A percentile compares a stretch with the other conserved stretches of the same genome.
These are phyloP conservation scores for Clathrospora elynae DNA, from an alignment of 2,329 filamentous ascomycete genomes.

Conservation along the genomic window DNA sequence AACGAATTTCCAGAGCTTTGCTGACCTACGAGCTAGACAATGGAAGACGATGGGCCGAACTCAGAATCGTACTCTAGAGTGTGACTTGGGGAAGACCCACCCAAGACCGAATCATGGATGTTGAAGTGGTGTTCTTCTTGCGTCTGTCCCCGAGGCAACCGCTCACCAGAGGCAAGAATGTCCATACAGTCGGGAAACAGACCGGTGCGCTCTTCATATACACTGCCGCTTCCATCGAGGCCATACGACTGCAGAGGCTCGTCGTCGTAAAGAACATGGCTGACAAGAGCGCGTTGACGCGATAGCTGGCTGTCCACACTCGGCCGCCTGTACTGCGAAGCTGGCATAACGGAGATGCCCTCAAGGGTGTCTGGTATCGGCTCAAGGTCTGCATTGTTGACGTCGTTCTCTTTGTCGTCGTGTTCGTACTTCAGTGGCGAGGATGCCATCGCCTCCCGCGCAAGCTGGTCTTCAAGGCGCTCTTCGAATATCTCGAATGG, in stretches of 20 bases:
- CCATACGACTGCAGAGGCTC: constrained; percentile 17
- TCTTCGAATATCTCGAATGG: constrained; percentile 26
- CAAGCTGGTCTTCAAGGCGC: constrained; percentile 25
- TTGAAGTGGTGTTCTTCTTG: not conserved
- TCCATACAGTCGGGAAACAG: constrained; percentile 7
- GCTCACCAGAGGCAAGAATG: constrained; percentile 13
- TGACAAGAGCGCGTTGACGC: constrained; percentile 7
- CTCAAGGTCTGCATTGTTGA: constrained; percentile 7
- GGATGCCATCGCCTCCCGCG: constrained; percentile 19
- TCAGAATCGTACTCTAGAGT: too few species aligned
- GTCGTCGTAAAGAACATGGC: constrained; percentile 13
- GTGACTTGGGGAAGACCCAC: not conserved
- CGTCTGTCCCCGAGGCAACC: constrained; percentile 6
- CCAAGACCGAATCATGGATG: constrained; percentile 3
- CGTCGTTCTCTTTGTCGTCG: constrained; percentile 31
- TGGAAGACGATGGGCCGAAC: not conserved
- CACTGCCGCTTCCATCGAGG: constrained; percentile 18
- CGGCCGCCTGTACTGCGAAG: constrained; percentile 15
- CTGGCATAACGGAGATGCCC: constrained; percentile 22
- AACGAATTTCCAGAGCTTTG: too few species aligned
- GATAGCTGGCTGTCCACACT: constrained; percentile 10
- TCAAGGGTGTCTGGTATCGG: constrained; percentile 3
- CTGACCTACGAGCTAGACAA: not conserved
- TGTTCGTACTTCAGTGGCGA: constrained; percentile 27
- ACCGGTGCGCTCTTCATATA: not conserved